A percentile compares a stretch with the other conserved stretches of the same genome.
Evolutionary conservation across 2,329 filamentous ascomycete genomes (phyloP).

Genomic region (Colletotrichum magnum): DNA sequence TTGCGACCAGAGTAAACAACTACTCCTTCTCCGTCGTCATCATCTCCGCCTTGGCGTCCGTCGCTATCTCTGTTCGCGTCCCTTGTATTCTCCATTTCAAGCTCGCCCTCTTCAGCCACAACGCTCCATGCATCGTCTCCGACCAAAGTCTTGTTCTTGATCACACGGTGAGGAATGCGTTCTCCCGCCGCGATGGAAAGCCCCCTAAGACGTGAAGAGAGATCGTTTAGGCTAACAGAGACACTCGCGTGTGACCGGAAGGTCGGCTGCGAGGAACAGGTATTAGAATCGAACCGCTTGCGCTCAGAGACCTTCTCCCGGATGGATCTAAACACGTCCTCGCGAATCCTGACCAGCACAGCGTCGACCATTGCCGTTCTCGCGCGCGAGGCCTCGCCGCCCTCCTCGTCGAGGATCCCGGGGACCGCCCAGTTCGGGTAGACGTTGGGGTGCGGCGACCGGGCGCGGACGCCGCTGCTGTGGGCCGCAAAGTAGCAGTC

Average conservation of each 20-base stretch:
- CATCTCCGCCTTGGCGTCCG: not conserved
- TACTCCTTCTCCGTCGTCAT: slow-evolving; percentile 6
- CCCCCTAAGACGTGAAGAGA: not conserved
- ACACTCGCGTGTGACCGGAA: not conserved
- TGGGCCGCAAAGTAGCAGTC: slow-evolving; percentile 42
- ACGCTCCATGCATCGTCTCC: not conserved
- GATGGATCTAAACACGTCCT: slow-evolving; percentile 15
- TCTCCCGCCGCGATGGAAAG: not conserved
- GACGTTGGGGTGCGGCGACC: slow-evolving; percentile 39
- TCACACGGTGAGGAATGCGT: too few species aligned
- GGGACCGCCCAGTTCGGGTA: slow-evolving; percentile 42
- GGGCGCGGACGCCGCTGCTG: slow-evolving; percentile 35
- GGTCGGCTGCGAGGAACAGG: slow-evolving; percentile 8
- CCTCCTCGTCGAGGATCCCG: slow-evolving; percentile 7
- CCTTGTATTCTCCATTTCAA: not conserved
- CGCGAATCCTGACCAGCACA: slow-evolving; percentile 16
- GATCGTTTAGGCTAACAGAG: not conserved
- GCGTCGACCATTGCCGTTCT: slow-evolving; percentile 17
- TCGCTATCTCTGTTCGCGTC: not conserved
- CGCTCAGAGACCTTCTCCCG: slow-evolving; percentile 26
- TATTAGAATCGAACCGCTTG: slow-evolving; percentile 27
- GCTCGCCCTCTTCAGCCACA: not conserved
- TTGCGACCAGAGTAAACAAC: slow-evolving; percentile 8
- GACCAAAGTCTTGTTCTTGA: too few species aligned
- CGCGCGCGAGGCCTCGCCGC: not conserved